Evolutionary conservation across 345 rosid species (phyloP).

Genomic region (Erucastrum elatum): DNA sequence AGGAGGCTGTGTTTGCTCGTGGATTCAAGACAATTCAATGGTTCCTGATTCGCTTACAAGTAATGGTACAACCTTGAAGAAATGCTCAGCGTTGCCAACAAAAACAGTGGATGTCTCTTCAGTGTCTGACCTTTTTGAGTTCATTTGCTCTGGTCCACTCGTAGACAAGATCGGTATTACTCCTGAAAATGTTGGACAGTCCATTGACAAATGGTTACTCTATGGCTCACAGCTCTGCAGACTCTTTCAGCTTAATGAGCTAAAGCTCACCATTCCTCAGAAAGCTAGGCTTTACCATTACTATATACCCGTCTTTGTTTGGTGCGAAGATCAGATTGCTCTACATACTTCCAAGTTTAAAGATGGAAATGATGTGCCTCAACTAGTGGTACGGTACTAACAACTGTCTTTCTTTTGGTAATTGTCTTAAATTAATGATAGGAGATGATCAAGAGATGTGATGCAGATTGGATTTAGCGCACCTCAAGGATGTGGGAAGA

Average conservation of each 20-base stretch:
- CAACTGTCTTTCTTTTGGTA: background rate
- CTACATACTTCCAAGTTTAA: conserved; percentile 61
- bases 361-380: conserved; percentile 74
- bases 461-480: conserved; percentile 95
- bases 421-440: background rate
- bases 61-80: conserved; percentile 10
- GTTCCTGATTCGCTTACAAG: conserved; percentile 18
- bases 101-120: conserved; percentile 67
- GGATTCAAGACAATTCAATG: conserved; percentile 57
- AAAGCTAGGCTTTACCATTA: conserved; percentile 87
- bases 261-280: conserved; percentile 64
- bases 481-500: conserved; percentile 99
- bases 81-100: conserved; percentile 44
- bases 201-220: conserved; percentile 78
- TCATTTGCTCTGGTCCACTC: conserved; percentile 87
- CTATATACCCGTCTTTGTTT: conserved; percentile 86
- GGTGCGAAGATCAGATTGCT: conserved; percentile 91
- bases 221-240: conserved; percentile 64
- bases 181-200: conserved; percentile 57
- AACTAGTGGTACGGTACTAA: conserved; percentile 92
- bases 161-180: conserved; percentile 58
- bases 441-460: background rate
- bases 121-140: conserved; percentile 73
- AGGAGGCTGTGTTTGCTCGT: conserved; percentile 50
- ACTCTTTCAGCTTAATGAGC: conserved; percentile 70